A percentile compares a stretch with the other conserved stretches of the same genome.
Evolutionary conservation across 805 yeast genomes (phyloP).

Genomic region (Peterozyma xylosa): DNA sequence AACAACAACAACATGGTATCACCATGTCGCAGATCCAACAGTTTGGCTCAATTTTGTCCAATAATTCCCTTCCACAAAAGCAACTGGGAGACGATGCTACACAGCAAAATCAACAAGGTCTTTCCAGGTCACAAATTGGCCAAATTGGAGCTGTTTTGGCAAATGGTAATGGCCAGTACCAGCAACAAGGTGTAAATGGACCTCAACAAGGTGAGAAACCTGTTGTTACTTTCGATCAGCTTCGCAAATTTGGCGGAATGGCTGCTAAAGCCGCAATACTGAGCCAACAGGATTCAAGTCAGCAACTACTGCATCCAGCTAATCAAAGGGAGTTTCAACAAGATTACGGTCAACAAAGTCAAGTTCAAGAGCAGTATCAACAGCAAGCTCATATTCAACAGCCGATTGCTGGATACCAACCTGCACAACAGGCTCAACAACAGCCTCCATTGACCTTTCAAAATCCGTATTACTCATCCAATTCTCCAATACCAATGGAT

Average conservation of each 20-base stretch:
- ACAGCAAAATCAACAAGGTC: slow-evolving; percentile 1
- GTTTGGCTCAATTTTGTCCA: neutral
- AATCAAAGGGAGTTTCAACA: slow-evolving; percentile 1
- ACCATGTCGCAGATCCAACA: neutral
- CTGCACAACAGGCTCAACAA: neutral
- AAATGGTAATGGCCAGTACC: slow-evolving; percentile 1
- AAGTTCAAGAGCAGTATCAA: neutral
- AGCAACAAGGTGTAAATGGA: slow-evolving; percentile 4
- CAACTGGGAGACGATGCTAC: slow-evolving; percentile 9
- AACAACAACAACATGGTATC: slow-evolving; percentile 13
- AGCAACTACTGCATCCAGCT: neutral
- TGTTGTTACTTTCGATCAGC: slow-evolving; percentile 8
- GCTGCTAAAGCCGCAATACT: slow-evolving; percentile 5
- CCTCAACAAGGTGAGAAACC: neutral
- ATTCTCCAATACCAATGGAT: neutral
- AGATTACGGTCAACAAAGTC: too few relatives aligned
- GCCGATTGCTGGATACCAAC: too few relatives aligned
- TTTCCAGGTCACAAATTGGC: neutral
- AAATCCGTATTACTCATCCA: neutral
- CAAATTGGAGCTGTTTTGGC: neutral
- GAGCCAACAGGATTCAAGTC: slow-evolving; percentile 4
- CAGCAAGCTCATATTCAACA: neutral
- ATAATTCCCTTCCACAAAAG: slow-evolving; percentile 7
- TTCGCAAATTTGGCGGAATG: slow-evolving; percentile 2
- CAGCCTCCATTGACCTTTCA: slow-evolving; percentile 1